Conservation (phyloP, 1,139 yeast genomes). For the Debaryomyces nepalensis region DNA sequence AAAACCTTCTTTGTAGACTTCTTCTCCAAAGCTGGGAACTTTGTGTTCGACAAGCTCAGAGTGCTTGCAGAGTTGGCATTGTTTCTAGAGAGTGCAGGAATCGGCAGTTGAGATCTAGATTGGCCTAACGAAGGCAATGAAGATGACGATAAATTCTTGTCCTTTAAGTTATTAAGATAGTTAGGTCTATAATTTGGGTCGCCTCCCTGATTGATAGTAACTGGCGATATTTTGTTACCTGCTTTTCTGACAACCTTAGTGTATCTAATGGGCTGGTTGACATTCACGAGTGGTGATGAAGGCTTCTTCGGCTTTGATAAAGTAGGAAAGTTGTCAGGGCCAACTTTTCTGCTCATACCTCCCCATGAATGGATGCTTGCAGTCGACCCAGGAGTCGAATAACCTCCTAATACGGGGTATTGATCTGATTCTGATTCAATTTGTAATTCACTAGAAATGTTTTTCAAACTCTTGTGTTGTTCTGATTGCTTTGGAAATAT, state of each 20-base stretch:
- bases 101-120: conserved; percentile 12
- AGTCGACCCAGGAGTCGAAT: conserved; percentile 21
- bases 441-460: conserved; percentile 29
- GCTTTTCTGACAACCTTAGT: conserved; percentile 41
- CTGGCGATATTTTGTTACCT: conserved; percentile 16
- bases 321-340: conserved; percentile 56
- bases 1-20: conserved; percentile 39
- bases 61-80: conserved; percentile 13
- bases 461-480: conserved; percentile 30
- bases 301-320: conserved; percentile 46
- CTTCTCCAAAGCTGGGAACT: conserved; percentile 48
- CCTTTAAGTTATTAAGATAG: conserved; percentile 30
- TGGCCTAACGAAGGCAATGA: conserved; percentile 25
- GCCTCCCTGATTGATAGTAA: conserved; percentile 21
- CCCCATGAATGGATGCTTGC: conserved; percentile 38
- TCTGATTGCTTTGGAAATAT: conserved; percentile 48
- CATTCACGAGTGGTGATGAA: conserved; percentile 18
- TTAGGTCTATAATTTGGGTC: conserved; percentile 35
- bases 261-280: conserved; percentile 40
- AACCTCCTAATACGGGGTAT: conserved; percentile 42
- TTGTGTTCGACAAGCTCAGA: conserved; percentile 19
- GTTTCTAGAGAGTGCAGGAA: neutral
- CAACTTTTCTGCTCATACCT: conserved; percentile 21
- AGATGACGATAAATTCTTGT: conserved; percentile 20
- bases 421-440: conserved; percentile 26